phyloP scores from a whole-genome alignment of 805 yeast genomes.

The Candida maris region DNA sequence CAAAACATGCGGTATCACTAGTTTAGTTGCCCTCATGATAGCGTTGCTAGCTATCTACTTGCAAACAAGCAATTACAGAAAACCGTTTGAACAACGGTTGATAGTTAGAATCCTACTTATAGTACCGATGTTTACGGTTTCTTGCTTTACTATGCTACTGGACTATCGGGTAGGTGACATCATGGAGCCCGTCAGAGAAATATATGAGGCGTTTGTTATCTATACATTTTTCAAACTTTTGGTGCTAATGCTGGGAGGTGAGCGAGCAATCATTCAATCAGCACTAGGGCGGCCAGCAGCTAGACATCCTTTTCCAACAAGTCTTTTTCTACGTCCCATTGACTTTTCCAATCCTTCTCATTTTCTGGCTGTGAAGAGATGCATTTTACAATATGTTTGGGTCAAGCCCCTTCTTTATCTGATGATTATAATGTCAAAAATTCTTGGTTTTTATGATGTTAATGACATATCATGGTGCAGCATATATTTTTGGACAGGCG shows the following conservation, averaged over 20 bases:
- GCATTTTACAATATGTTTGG: slow-evolving; percentile 93
- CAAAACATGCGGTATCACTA: slow-evolving; percentile 22
- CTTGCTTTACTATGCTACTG: slow-evolving; percentile 59
- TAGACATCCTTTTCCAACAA: slow-evolving; percentile 56
- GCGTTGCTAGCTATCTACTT: slow-evolving; percentile 43
- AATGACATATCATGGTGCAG: slow-evolving; percentile 46
- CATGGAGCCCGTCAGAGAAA: slow-evolving; percentile 76
- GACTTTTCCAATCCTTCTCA: slow-evolving; percentile 86
- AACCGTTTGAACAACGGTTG: slow-evolving; percentile 83
- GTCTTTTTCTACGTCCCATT: slow-evolving; percentile 48
- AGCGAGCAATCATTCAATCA: slow-evolving; percentile 68
- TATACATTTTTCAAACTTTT: slow-evolving; percentile 86
- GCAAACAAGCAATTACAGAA: slow-evolving; percentile 73
- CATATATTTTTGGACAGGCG: slow-evolving; percentile 58
- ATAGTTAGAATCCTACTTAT: slow-evolving; percentile 77
- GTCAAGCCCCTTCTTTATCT: slow-evolving; percentile 78
- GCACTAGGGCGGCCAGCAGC: slow-evolving; percentile 65
- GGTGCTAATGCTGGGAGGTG: slow-evolving; percentile 88
- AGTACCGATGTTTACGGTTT: slow-evolving; percentile 74
- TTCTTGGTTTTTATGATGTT: slow-evolving; percentile 47
- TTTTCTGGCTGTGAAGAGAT: slow-evolving; percentile 73
- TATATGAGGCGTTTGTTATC: slow-evolving; percentile 94
- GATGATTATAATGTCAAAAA: slow-evolving; percentile 44
- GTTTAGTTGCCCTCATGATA: slow-evolving; percentile 33
- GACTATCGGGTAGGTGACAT: slow-evolving; percentile 42